Conservation (phyloP, 257 asterid genomes). For the Salvia splendens region DNA sequence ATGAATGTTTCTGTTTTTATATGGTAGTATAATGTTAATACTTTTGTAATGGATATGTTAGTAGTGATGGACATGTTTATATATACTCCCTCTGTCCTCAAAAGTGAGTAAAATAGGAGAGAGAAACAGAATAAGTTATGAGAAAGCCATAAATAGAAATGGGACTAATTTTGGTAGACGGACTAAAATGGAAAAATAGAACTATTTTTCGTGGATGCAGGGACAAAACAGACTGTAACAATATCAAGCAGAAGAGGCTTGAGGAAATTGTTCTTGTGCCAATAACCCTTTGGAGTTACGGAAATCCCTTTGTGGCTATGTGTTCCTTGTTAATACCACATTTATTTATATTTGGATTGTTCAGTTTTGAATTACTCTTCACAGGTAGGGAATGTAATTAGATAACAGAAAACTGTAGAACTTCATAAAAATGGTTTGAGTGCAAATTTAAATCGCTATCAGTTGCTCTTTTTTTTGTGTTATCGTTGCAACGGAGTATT, state of each 20-base stretch:
- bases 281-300: constrained; percentile 1
- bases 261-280: neutral
- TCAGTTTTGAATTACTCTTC: neutral
- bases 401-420: constrained; percentile 2
- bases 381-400: neutral
- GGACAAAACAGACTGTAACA: constrained; percentile 3
- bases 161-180: too few species aligned
- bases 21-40: neutral
- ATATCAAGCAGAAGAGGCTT: constrained; percentile 6
- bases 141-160: too few species aligned
- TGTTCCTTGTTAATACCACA: constrained; percentile 21
- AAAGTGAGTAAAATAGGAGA: too few species aligned
- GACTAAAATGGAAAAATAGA: too few species aligned
- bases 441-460: constrained; percentile 4
- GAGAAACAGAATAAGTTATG: too few species aligned
- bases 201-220: too few species aligned
- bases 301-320: constrained; percentile 1
- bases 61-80: constrained; percentile 13
- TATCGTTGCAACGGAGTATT: neutral
- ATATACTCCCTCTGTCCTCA: neutral
- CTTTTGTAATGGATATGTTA: neutral
- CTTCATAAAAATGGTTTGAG: constrained; percentile 16
- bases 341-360: neutral
- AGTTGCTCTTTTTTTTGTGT: neutral
- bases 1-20: neutral